Evolutionary conservation across 805 yeast genomes (phyloP).

Genomic region (Candida andamanensis): DNA sequence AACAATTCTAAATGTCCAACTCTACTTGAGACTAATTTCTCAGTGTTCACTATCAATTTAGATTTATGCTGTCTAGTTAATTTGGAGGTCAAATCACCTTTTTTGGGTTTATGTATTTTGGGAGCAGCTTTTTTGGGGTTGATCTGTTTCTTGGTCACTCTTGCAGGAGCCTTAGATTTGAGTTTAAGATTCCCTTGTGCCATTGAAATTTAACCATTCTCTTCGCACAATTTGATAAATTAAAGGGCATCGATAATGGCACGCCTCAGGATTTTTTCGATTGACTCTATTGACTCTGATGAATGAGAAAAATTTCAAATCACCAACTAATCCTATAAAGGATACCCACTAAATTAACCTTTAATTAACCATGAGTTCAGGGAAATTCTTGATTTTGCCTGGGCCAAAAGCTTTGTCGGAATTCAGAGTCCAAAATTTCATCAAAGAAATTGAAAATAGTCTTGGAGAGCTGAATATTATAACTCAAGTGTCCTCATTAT

Average conservation of each 20-base stretch:
- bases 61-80: slow-evolving; percentile 54
- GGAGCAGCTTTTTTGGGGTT: slow-evolving; percentile 71
- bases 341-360: too few species aligned
- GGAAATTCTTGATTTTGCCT: slow-evolving; percentile 46
- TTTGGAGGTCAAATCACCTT: slow-evolving; percentile 48
- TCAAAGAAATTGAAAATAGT: slow-evolving; percentile 65
- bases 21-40: slow-evolving; percentile 77
- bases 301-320: neutral
- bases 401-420: slow-evolving; percentile 90
- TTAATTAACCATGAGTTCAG: slow-evolving; percentile 4
- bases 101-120: slow-evolving; percentile 62
- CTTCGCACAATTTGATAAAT: neutral
- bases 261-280: too few species aligned
- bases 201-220: slow-evolving; percentile 33
- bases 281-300: neutral
- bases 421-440: slow-evolving; percentile 73
- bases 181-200: slow-evolving; percentile 72
- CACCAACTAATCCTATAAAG: too few species aligned
- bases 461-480: slow-evolving; percentile 56
- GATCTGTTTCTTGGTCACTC: slow-evolving; percentile 60
- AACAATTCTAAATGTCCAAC: slow-evolving; percentile 92
- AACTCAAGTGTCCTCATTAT: slow-evolving; percentile 65
- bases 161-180: slow-evolving; percentile 42
- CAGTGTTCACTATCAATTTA: slow-evolving; percentile 60
- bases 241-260: too few species aligned